A percentile compares a stretch with the other conserved stretches of the same genome.
These are phyloP conservation scores for Botrytis fabae DNA, from an alignment of 2,329 filamentous ascomycete species.

Conservation along the genomic window DNA sequence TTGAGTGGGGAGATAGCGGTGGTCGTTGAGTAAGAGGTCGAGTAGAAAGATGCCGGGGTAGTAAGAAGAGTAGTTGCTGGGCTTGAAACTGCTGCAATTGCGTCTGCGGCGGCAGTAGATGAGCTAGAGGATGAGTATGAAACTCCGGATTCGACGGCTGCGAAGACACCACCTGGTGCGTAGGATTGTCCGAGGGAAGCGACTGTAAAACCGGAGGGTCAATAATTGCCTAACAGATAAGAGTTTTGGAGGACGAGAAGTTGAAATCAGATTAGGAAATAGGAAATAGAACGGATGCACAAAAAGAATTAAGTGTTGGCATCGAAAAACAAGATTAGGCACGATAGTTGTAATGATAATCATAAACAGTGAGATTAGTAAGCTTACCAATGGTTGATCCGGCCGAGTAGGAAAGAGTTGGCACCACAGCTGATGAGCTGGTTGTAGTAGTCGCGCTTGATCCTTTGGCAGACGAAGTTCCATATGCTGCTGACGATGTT, in stretches of 20 bases:
- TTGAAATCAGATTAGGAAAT: not conserved
- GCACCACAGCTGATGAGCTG: conserved; percentile 25
- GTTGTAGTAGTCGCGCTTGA: conserved; percentile 3
- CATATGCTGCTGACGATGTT: conserved; percentile 24
- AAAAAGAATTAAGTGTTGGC: not conserved
- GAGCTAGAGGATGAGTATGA: not conserved
- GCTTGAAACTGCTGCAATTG: not conserved
- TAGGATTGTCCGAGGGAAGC: conserved; percentile 29
- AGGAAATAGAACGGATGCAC: not conserved
- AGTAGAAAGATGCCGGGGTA: conserved; percentile 41
- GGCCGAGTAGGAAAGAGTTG: conserved; percentile 38
- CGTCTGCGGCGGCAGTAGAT: not conserved
- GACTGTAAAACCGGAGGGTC: not conserved
- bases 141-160: conserved; percentile 17
- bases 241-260: not conserved
- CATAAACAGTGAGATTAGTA: not conserved
- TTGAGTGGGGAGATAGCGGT: conserved; percentile 42
- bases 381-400: conserved; percentile 27
- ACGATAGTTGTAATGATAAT: not conserved
- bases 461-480: not conserved
- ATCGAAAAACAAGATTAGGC: not conserved
- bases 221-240: not conserved
- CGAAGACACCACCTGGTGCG: conserved; percentile 41
- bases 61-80: conserved; percentile 27
- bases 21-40: conserved; percentile 55